phyloP scores from a whole-genome alignment of 192 early-diverging fungal genomes.

The Coemansia sp. region DNA sequence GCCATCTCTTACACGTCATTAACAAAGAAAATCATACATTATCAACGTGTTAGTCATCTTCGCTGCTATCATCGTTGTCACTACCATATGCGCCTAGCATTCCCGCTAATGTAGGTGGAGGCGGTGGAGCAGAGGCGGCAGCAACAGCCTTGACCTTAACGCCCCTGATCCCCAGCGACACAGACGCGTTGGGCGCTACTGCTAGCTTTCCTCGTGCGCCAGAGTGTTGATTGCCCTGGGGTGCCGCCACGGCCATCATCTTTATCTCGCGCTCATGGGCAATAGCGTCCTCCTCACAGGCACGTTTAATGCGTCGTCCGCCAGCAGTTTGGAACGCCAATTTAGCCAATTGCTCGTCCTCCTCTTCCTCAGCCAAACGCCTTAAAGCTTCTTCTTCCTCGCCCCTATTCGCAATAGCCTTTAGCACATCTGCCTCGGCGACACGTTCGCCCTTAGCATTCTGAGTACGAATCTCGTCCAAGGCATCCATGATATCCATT shows the following conservation, averaged over 20 bases:
- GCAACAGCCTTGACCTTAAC: conserved; percentile 16
- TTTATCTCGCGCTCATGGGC: conserved; percentile 22
- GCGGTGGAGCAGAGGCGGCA: not conserved
- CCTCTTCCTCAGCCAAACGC: conserved; percentile 37
- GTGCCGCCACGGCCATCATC: not conserved
- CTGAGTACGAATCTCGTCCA: conserved; percentile 91
- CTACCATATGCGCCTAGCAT: conserved; percentile 49
- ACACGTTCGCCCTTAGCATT: conserved; percentile 86
- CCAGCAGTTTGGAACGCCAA: conserved; percentile 28
- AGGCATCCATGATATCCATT: conserved; percentile 96
- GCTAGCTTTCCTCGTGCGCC: not conserved
- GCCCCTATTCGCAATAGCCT: conserved; percentile 45
- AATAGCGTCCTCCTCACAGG: conserved; percentile 36
- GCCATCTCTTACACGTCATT: not conserved
- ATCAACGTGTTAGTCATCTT: not conserved
- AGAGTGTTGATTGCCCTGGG: not conserved
- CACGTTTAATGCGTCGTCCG: conserved; percentile 36
- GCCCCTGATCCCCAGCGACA: conserved; percentile 31
- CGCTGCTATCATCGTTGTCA: conserved; percentile 19
- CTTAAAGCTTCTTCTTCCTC: conserved; percentile 15
- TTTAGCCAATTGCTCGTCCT: conserved; percentile 30
- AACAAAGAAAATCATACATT: not conserved
- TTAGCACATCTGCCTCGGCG: conserved; percentile 66
- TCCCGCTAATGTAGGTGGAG: conserved; percentile 22
- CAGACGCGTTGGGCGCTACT: not conserved